A percentile compares a stretch with the other conserved stretches of the same genome.
phyloP scores from a whole-genome alignment of 225 moss, liverwort and hornwort genomes.

The Takakia lepidozioides region DNA sequence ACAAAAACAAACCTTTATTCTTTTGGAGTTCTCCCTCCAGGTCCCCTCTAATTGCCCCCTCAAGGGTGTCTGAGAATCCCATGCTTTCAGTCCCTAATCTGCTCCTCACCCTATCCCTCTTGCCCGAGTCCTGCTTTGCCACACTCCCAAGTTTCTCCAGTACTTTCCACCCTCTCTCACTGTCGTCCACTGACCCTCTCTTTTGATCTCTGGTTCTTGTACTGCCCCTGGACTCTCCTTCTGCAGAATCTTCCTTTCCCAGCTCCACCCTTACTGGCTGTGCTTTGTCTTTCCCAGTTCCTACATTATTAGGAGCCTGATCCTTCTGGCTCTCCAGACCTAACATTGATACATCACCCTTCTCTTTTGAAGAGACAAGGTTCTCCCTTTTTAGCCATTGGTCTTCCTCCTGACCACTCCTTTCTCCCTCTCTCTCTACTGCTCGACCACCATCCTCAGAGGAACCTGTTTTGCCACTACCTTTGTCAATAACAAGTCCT shows the following conservation, averaged over 20 bases:
- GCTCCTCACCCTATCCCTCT: too few species aligned
- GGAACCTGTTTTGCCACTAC: not conserved
- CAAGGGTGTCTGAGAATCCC: conserved; percentile 11
- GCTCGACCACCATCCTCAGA: not conserved
- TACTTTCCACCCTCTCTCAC: conserved; percentile 7
- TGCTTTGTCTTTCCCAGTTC: too few species aligned
- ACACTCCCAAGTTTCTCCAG: conserved; percentile 12
- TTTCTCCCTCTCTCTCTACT: not conserved
- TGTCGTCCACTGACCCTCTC: conserved; percentile 2
- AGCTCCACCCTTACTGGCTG: too few species aligned
- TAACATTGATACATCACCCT: too few species aligned
- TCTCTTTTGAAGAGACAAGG: too few species aligned
- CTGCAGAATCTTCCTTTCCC: too few species aligned
- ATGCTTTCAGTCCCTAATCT: too few species aligned
- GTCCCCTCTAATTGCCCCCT: conserved; percentile 8
- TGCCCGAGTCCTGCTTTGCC: too few species aligned
- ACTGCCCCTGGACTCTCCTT: too few species aligned
- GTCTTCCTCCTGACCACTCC: not conserved
- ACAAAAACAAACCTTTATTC: conserved; percentile 38
- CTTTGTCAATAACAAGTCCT: not conserved
- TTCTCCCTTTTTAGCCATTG: too few species aligned
- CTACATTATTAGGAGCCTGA: too few species aligned
- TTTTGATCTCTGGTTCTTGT: conserved; percentile 6
- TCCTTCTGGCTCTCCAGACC: too few species aligned
- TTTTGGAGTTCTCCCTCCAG: conserved; percentile 19